A percentile compares a stretch with the other conserved stretches of the same genome.
Conservation (phyloP, 805 yeast species). For the Wickerhamiella cacticola region DNA sequence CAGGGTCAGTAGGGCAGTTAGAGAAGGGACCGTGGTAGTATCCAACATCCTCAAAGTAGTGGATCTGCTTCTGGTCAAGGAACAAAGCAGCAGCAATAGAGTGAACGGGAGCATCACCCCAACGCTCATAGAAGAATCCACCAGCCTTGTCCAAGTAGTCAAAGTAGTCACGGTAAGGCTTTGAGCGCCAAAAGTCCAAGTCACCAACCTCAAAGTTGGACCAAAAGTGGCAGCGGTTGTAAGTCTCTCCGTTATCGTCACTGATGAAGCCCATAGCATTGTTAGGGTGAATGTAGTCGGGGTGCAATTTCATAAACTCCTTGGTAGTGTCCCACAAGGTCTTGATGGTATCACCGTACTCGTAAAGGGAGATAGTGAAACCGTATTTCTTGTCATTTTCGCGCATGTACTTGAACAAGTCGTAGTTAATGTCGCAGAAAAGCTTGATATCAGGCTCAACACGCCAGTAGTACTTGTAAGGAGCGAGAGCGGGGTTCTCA, state of each 20-base stretch:
- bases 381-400: slow-evolving; percentile 63
- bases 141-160: slow-evolving; percentile 52
- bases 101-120: slow-evolving; percentile 95
- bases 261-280: slow-evolving; percentile 61
- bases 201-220: slow-evolving; percentile 70
- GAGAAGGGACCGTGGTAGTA: slow-evolving; percentile 53
- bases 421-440: slow-evolving; percentile 68
- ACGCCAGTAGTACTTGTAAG: slow-evolving; percentile 85
- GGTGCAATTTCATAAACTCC: slow-evolving; percentile 48
- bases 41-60: slow-evolving; percentile 65
- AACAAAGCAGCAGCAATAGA: slow-evolving; percentile 59
- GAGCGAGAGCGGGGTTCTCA: slow-evolving; percentile 51
- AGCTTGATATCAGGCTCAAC: slow-evolving; percentile 74
- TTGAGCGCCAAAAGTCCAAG: slow-evolving; percentile 51
- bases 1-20: slow-evolving; percentile 48
- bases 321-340: slow-evolving; percentile 66
- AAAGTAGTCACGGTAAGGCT: slow-evolving; percentile 48
- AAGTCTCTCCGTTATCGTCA: slow-evolving; percentile 54
- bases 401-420: slow-evolving; percentile 68
- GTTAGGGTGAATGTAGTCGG: slow-evolving; percentile 46
- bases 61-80: slow-evolving; percentile 44
- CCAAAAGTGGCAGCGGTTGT: slow-evolving; percentile 84
- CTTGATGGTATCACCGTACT: slow-evolving; percentile 56
- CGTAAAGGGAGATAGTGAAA: slow-evolving; percentile 62
- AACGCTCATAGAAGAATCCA: slow-evolving; percentile 75